A percentile compares a stretch with the other conserved stretches of the same genome.
phyloP scores from a whole-genome alignment of 2,329 filamentous ascomycete genomes.

The Hyphodiscus sp. region DNA sequence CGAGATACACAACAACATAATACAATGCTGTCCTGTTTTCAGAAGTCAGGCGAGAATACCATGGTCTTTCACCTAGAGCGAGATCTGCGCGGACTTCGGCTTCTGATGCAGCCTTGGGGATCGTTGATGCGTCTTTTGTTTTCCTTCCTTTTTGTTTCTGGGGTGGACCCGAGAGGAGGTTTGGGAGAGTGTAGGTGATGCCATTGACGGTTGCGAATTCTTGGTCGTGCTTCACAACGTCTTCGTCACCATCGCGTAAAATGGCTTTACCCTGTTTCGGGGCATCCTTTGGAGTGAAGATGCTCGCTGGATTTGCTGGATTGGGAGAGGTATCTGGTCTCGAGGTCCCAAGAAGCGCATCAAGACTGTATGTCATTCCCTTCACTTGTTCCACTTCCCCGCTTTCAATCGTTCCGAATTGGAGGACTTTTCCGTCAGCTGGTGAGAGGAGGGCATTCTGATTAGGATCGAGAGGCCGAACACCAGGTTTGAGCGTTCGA shows the following conservation, averaged over 20 bases:
- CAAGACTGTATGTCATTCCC: conserved; percentile 94
- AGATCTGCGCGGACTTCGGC: conserved; percentile 80
- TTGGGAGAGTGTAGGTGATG: conserved; percentile 88
- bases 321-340: conserved; percentile 38
- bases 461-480: conserved; percentile 76
- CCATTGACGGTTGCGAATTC: conserved; percentile 94
- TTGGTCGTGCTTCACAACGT: conserved; percentile 71
- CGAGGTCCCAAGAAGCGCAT: conserved; percentile 75
- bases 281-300: conserved; percentile 32
- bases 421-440: conserved; percentile 82
- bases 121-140: conserved; percentile 67
- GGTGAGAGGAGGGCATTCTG: conserved; percentile 77
- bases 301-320: conserved; percentile 38
- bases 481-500: conserved; percentile 83
- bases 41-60: conserved; percentile 61
- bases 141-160: conserved; percentile 33
- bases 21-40: conserved; percentile 69
- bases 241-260: conserved; percentile 39
- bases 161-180: conserved; percentile 69
- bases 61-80: conserved; percentile 62
- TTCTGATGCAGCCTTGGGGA: conserved; percentile 63
- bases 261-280: conserved; percentile 23
- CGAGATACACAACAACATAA: conserved; percentile 92
- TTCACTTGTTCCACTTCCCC: conserved; percentile 98
- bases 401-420: conserved; percentile 86